These are phyloP conservation scores for Daedaleopsis sinensis DNA, from an alignment of 768 basidiomycete species.

Conservation along the genomic window DNA sequence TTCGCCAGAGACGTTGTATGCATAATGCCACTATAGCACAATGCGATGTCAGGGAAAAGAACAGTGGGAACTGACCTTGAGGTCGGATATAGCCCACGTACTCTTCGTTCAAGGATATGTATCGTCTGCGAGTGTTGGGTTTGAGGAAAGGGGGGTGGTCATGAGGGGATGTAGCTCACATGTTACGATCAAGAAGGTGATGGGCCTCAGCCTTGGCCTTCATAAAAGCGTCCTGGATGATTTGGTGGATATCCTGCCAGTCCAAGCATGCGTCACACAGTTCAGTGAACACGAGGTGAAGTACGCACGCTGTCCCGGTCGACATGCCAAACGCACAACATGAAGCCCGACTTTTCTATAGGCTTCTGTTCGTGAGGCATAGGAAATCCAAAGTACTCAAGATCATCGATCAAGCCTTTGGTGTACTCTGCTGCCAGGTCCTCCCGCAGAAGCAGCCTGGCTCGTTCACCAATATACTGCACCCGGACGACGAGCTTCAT, in stretches of 20 bases:
- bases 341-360: constrained; percentile 19
- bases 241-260: constrained; percentile 18
- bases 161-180: constrained; percentile 11
- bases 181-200: constrained; percentile 8
- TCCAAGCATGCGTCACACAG: not conserved
- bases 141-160: not conserved
- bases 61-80: constrained; percentile 17
- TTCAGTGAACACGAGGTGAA: not conserved
- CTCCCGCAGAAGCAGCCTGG: constrained; percentile 15
- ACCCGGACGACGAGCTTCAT: constrained; percentile 24
- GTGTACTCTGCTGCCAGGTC: constrained; percentile 19
- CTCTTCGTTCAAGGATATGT: constrained; percentile 23
- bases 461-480: constrained; percentile 22
- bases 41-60: not conserved
- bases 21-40: constrained; percentile 13
- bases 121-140: constrained; percentile 3
- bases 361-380: constrained; percentile 19
- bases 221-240: constrained; percentile 15
- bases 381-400: constrained; percentile 14
- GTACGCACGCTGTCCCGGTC: constrained; percentile 18
- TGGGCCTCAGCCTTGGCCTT: constrained; percentile 12
- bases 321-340: constrained; percentile 17
- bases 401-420: constrained; percentile 20
- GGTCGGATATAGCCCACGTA: constrained; percentile 15
- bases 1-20: constrained; percentile 14